Conservation (phyloP, 2,329 filamentous ascomycete species). For the Aureobasidium musti region DNA sequence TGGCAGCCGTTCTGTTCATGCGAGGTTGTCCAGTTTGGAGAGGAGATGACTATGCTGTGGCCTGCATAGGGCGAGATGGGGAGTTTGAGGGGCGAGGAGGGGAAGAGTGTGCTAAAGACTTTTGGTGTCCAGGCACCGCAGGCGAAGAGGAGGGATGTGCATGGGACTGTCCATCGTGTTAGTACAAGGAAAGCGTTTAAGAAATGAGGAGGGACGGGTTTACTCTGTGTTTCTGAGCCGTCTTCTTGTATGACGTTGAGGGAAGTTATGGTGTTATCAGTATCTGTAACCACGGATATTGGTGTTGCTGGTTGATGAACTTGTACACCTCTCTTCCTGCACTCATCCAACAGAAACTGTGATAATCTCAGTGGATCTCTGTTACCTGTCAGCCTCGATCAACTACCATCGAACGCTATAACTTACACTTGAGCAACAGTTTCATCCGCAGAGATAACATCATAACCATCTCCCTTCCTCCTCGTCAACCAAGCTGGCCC, state of each 20-base stretch:
- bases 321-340: slow-evolving; percentile 61
- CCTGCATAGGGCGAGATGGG: slow-evolving; percentile 66
- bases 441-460: slow-evolving; percentile 62
- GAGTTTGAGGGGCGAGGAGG: slow-evolving; percentile 54
- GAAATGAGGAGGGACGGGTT: too few relatives aligned
- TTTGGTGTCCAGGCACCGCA: slow-evolving; percentile 70
- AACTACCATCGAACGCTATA: background rate
- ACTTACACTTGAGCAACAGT: slow-evolving; percentile 66
- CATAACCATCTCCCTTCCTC: slow-evolving; percentile 57
- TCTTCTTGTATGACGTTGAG: background rate
- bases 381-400: background rate
- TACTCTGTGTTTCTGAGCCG: background rate
- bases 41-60: slow-evolving; percentile 68
- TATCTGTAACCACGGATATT: slow-evolving; percentile 55
- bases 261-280: slow-evolving; percentile 49
- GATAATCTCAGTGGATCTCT: slow-evolving; percentile 69
- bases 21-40: slow-evolving; percentile 55
- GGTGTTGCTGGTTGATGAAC: slow-evolving; percentile 66
- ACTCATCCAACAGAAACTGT: slow-evolving; percentile 62
- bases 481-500: slow-evolving; percentile 62
- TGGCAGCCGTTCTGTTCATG: slow-evolving; percentile 59
- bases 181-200: background rate
- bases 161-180: slow-evolving; percentile 52
- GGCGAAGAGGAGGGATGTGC: slow-evolving; percentile 65
- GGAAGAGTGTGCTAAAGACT: slow-evolving; percentile 68